Evolutionary conservation across 441 rosid species (phyloP), one percentile per base, ranked within the genome.

Genomic region (Syzygium syzygioides): DNA sequence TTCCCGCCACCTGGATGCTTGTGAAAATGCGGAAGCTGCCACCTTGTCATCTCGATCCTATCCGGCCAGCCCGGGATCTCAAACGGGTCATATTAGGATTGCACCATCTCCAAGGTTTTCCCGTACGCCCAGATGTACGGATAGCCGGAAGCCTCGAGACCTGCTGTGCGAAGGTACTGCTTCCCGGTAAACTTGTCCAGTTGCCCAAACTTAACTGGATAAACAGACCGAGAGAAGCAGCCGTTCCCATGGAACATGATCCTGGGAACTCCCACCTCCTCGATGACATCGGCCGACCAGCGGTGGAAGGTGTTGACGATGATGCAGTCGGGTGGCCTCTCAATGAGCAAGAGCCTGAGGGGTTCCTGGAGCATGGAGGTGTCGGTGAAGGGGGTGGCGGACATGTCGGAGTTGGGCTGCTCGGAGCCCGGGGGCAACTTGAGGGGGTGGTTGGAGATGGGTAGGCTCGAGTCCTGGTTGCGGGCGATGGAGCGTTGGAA

Each of bases 341-440:
- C 50, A 14, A 86, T 59, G 9, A 92, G 85, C 55, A 93, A 91
- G 20, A 83, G 57, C 26, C 57, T 79, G 5, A 90, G 87, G 28
- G 93, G 92, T 25, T 89, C 91, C 76, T 86, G 88, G 15, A 94
- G 93, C 91, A 91, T 89, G 54, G 93, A 91, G 76, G 93, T 89
- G 54, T 87, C 57, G 15, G 86, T 79, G 89, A 41, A 87, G 55
- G 86, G 89, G 54, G 68, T n/a, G n/a, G 86, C 57, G 60, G 57
- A 80, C 57, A 83, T 60, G 59, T 83, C 60, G 17, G 85, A 52
- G 34, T 64, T 56, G 25, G 85, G 90, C 54, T 57, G 54, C 9
- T 15, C 87, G 50, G 86, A 53, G 45, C 85, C 26, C 8, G 84
- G 34, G 32, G 86, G 87, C 50, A 88, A 53, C 41, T 84, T 76